Percentiles rank a stretch among this genome's conserved stretches.
phyloP scores from a whole-genome alignment of 1,284 basidiomycete genomes.

The Puccinia polysora region DNA sequence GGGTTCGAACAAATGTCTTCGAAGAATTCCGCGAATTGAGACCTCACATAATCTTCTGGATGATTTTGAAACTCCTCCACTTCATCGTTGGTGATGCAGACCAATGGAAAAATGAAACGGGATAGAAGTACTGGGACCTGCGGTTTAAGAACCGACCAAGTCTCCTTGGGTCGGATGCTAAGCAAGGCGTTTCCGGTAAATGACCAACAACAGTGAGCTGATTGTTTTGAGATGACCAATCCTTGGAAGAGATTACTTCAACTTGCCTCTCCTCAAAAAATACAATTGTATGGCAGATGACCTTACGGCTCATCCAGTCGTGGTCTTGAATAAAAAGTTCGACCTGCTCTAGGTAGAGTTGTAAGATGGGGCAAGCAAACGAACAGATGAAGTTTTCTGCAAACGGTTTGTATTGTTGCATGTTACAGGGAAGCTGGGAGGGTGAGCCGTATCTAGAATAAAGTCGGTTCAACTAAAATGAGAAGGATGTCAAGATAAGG shows the following conservation, averaged over 20 bases:
- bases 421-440: slow-evolving; percentile 68
- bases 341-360: slow-evolving; percentile 69
- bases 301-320: slow-evolving; percentile 54
- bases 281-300: slow-evolving; percentile 60
- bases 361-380: slow-evolving; percentile 79
- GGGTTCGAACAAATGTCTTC: slow-evolving; percentile 67
- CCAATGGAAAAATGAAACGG: slow-evolving; percentile 75
- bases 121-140: slow-evolving; percentile 70
- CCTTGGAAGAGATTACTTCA: neutral
- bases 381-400: slow-evolving; percentile 69
- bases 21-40: slow-evolving; percentile 69
- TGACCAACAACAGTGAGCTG: neutral
- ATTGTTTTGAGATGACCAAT: no score
- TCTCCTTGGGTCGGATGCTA: slow-evolving; percentile 80
- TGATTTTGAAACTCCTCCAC: slow-evolving; percentile 69
- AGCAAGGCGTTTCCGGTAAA: neutral
- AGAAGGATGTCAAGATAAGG: neutral
- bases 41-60: slow-evolving; percentile 71
- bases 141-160: slow-evolving; percentile 76
- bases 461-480: slow-evolving; percentile 48
- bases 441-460: slow-evolving; percentile 69
- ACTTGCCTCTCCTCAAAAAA: slow-evolving; percentile 78
- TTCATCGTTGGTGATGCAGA: slow-evolving; percentile 67
- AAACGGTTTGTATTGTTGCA: slow-evolving; percentile 63
- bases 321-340: slow-evolving; percentile 48